Percentiles rank a stretch among this genome's conserved stretches.
These are phyloP conservation scores for Sordaria brevicollis DNA, from an alignment of 495 filamentous ascomycete species.

Conservation along the genomic window DNA sequence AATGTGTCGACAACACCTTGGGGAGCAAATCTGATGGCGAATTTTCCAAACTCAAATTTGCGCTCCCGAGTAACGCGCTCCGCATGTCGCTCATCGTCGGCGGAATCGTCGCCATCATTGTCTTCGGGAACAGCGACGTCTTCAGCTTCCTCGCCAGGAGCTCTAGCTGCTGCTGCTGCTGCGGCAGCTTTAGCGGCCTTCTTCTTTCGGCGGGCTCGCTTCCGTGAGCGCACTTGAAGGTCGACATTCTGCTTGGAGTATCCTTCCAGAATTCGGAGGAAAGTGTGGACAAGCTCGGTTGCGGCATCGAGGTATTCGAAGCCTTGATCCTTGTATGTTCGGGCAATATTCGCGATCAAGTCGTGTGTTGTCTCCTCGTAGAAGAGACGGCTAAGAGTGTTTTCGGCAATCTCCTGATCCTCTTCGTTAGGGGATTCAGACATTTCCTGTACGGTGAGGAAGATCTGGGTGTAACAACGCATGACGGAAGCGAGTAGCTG, in stretches of 20 bases:
- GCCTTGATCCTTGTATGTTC: slow-evolving; percentile 83
- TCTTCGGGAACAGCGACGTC: slow-evolving; percentile 19
- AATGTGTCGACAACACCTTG: slow-evolving; percentile 87
- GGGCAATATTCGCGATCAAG: slow-evolving; percentile 62
- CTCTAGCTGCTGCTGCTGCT: background rate
- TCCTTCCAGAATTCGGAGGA: slow-evolving; percentile 80
- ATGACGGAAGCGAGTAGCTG: slow-evolving; percentile 76
- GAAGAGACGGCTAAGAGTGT: slow-evolving; percentile 92
- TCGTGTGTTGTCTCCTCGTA: slow-evolving; percentile 96
- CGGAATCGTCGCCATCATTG: slow-evolving; percentile 52
- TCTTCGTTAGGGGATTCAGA: slow-evolving; percentile 72
- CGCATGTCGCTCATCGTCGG: slow-evolving; percentile 64
- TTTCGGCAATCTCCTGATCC: slow-evolving; percentile 96
- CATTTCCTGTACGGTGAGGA: slow-evolving; percentile 97
- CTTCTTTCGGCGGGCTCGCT: slow-evolving; percentile 57
- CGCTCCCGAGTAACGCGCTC: slow-evolving; percentile 65
- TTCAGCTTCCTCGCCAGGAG: slow-evolving; percentile 11
- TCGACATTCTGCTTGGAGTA: slow-evolving; percentile 93
- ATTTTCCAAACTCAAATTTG: slow-evolving; percentile 88
- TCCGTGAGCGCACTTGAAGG: slow-evolving; percentile 77
- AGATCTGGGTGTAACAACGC: slow-evolving; percentile 77
- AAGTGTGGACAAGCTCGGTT: slow-evolving; percentile 86
- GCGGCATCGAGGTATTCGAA: slow-evolving; percentile 88
- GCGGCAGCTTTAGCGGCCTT: slow-evolving; percentile 41
- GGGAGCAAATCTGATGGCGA: slow-evolving; percentile 66